Conservation (phyloP, 768 basidiomycete species). For the Steccherinum ochraceum region DNA sequence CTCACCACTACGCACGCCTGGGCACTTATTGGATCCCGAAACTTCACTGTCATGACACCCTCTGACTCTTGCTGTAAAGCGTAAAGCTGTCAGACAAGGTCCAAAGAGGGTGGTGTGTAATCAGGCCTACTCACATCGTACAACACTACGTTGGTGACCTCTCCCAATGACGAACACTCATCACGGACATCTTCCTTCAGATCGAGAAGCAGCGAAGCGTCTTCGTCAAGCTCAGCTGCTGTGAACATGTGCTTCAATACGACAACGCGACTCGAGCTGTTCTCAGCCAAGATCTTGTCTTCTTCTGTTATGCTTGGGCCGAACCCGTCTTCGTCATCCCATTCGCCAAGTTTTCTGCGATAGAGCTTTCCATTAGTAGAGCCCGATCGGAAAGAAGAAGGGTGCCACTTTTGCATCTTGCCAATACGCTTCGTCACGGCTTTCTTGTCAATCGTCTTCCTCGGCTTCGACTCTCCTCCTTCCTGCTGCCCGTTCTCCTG, state of each 20-base stretch:
- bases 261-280: slow-evolving; percentile 71
- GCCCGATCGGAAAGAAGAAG: neutral
- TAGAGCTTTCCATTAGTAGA: neutral
- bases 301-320: slow-evolving; percentile 61
- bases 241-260: slow-evolving; percentile 97
- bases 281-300: slow-evolving; percentile 38
- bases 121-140: slow-evolving; percentile 70
- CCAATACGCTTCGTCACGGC: slow-evolving; percentile 68
- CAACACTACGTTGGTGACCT: slow-evolving; percentile 91
- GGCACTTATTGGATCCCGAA: slow-evolving; percentile 86
- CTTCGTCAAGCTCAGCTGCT: slow-evolving; percentile 76
- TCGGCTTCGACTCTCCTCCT: slow-evolving; percentile 36
- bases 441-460: slow-evolving; percentile 72
- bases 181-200: slow-evolving; percentile 96
- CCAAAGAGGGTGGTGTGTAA: neutral
- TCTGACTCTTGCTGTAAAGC: slow-evolving; percentile 75
- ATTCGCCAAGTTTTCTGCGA: slow-evolving; percentile 81
- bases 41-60: slow-evolving; percentile 95
- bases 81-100: neutral
- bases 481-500: slow-evolving; percentile 31
- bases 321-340: slow-evolving; percentile 93
- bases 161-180: slow-evolving; percentile 83
- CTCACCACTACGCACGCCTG: slow-evolving; percentile 85
- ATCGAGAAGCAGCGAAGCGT: slow-evolving; percentile 80
- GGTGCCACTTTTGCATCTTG: slow-evolving; percentile 78